Evolutionary conservation across 192 early-diverging fungal species (phyloP).

Genomic region (Umbelopsis ramanniana): DNA sequence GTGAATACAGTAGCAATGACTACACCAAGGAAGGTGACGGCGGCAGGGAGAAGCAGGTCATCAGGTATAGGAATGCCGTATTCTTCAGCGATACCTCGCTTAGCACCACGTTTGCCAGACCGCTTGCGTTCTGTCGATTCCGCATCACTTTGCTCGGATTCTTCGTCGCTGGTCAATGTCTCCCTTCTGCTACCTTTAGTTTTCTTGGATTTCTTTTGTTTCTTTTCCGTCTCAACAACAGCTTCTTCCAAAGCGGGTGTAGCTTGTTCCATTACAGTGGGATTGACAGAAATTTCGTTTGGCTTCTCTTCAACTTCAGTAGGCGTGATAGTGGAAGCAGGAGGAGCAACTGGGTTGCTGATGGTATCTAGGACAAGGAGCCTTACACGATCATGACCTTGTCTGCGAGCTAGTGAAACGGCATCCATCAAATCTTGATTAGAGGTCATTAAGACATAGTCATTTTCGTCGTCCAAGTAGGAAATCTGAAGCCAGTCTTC

Average conservation of each 20-base stretch:
- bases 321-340: not conserved
- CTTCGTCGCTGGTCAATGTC: not conserved
- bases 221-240: not conserved
- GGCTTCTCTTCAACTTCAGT: not conserved
- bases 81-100: constrained; percentile 29
- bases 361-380: constrained; percentile 57
- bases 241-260: not conserved
- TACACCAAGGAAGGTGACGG: constrained; percentile 53
- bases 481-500: constrained; percentile 52
- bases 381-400: constrained; percentile 75
- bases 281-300: not conserved
- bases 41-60: constrained; percentile 59
- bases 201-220: constrained; percentile 12
- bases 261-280: not conserved
- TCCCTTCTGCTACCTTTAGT: not conserved
- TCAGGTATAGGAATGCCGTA: constrained; percentile 39
- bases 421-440: constrained; percentile 83
- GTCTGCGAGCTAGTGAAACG: constrained; percentile 73
- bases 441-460: constrained; percentile 74
- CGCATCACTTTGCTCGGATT: not conserved
- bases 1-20: constrained; percentile 61
- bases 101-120: not conserved
- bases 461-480: constrained; percentile 91
- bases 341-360: constrained; percentile 8
- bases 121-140: not conserved